These are phyloP conservation scores for Backusella tarrabulga DNA, from an alignment of 192 early-diverging fungal genomes.

Conservation along the genomic window DNA sequence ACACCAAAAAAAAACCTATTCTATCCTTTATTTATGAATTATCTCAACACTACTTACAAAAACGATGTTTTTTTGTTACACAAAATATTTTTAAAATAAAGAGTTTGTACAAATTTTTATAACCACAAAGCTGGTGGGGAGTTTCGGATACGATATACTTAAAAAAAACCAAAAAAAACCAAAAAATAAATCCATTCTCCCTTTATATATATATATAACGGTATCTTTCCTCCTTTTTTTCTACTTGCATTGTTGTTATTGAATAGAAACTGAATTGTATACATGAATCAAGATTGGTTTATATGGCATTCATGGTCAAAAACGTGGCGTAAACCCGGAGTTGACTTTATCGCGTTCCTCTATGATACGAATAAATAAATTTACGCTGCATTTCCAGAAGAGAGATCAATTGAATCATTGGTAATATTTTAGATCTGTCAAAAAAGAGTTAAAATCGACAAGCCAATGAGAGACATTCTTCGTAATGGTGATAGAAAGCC, in stretches of 20 bases:
- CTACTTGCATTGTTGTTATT: neutral
- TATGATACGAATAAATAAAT: too few species aligned
- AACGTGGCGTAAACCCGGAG: too few species aligned
- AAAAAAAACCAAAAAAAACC: too few species aligned
- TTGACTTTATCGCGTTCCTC: too few species aligned
- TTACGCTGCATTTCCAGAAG: neutral
- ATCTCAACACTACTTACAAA: neutral
- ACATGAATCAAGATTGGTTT: neutral
- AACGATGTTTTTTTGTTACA: neutral
- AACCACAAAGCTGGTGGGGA: neutral
- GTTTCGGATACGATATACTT: neutral
- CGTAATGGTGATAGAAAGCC: neutral
- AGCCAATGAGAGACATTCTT: neutral
- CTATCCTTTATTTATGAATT: neutral
- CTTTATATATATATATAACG: neutral
- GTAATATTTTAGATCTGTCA: neutral
- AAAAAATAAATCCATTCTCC: neutral
- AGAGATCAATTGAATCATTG: neutral
- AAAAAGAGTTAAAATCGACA: neutral
- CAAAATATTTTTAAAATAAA: constrained; percentile 1
- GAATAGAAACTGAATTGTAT: neutral
- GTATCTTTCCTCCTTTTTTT: neutral
- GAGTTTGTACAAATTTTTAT: neutral
- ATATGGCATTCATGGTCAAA: too few species aligned
- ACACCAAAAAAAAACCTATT: neutral